Percentiles rank a stretch among this genome's conserved stretches.
Evolutionary conservation across 768 basidiomycete species (phyloP).

Genomic region (Sarcomyxa edulis): DNA sequence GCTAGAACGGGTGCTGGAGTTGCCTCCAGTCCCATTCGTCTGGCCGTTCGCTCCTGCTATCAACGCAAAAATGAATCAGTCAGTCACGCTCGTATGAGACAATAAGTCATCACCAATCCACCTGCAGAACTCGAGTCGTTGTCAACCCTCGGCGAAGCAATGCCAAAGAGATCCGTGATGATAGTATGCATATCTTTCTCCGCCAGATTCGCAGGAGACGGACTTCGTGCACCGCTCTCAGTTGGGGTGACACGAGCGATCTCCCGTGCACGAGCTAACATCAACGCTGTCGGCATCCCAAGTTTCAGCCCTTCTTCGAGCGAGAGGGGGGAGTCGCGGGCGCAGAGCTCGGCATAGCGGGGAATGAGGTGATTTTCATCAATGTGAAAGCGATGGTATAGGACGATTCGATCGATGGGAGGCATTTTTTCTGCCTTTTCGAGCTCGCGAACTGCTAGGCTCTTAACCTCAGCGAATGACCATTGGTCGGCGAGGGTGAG

Average conservation of each 20-base stretch:
- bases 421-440: constrained; percentile 33
- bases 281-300: constrained; percentile 30
- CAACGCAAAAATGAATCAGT: too few relatives aligned
- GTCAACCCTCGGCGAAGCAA: too few relatives aligned
- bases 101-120: too few relatives aligned
- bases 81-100: too few relatives aligned
- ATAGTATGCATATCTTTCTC: constrained; percentile 10
- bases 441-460: constrained; percentile 50
- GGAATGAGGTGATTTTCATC: constrained; percentile 32
- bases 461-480: constrained; percentile 46
- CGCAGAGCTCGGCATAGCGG: constrained; percentile 35
- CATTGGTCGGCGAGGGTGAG: constrained; percentile 49
- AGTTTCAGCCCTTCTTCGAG: constrained; percentile 40
- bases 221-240: constrained; percentile 10
- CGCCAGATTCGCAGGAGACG: constrained; percentile 9
- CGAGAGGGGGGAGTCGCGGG: constrained; percentile 31
- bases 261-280: constrained; percentile 12
- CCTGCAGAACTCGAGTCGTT: too few relatives aligned
- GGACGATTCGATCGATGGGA: constrained; percentile 46
- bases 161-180: constrained; percentile 2
- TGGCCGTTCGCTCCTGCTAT: too few relatives aligned
- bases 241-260: constrained; percentile 8
- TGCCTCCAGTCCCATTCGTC: too few relatives aligned
- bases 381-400: constrained; percentile 37
- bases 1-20: too few relatives aligned